phyloP scores from a whole-genome alignment of 768 basidiomycete species.

The Suillus luteus region DNA sequence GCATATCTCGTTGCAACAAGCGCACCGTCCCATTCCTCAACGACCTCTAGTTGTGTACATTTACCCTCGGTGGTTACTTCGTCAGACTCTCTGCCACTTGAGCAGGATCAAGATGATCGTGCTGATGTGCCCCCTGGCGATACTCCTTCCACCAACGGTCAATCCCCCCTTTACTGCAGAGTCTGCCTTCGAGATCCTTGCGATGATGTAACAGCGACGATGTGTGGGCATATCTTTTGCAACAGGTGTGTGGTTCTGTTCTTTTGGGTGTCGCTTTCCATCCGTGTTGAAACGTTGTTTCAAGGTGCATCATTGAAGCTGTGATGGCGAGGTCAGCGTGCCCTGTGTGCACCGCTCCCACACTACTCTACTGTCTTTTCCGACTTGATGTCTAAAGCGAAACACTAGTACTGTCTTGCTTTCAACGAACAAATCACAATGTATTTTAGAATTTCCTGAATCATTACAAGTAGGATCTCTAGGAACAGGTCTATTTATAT shows the following conservation, averaged over 20 bases:
- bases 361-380: slow-evolving; percentile 57
- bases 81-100: slow-evolving; percentile 21
- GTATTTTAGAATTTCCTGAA: slow-evolving; percentile 6
- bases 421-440: neutral
- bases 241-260: slow-evolving; percentile 41
- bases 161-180: slow-evolving; percentile 47
- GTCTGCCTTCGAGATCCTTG: slow-evolving; percentile 50
- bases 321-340: slow-evolving; percentile 49
- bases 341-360: slow-evolving; percentile 53
- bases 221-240: slow-evolving; percentile 68
- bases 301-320: slow-evolving; percentile 55
- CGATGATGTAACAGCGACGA: slow-evolving; percentile 55
- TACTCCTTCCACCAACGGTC: neutral
- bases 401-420: neutral
- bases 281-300: slow-evolving; percentile 4
- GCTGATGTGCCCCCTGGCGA: neutral
- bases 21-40: slow-evolving; percentile 25
- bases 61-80: slow-evolving; percentile 28
- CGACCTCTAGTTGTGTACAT: slow-evolving; percentile 16
- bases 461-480: slow-evolving; percentile 1
- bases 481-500: too few relatives aligned
- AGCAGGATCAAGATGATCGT: slow-evolving; percentile 1
- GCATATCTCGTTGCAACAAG: slow-evolving; percentile 35
- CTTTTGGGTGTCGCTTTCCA: neutral
- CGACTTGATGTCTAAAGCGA: slow-evolving; percentile 42